Evolutionary conservation across 164 flowering plant species (phyloP).

Genomic region (Tetrastigma voinierianum): DNA sequence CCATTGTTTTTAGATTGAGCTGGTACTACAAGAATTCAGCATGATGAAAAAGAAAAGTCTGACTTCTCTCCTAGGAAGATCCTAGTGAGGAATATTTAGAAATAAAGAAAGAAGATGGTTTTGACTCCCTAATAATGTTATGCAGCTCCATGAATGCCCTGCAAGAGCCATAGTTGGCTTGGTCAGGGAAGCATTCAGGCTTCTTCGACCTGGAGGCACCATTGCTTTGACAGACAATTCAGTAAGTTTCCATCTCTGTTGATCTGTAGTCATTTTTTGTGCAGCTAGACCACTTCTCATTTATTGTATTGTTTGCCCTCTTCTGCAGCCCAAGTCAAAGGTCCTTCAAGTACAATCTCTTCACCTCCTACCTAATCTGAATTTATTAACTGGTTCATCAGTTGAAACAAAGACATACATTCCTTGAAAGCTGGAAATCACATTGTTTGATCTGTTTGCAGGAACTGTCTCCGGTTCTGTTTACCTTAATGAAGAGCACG

Average conservation of each 20-base stretch:
- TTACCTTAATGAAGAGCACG: conserved; percentile 76
- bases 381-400: not conserved
- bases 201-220: conserved; percentile 77
- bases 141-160: conserved; percentile 75
- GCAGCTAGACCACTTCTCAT: not conserved
- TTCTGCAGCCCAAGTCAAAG: conserved; percentile 75
- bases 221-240: conserved; percentile 59
- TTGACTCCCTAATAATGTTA: not conserved
- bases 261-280: not conserved
- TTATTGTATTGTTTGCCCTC: not conserved
- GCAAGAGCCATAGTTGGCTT: conserved; percentile 45
- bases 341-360: conserved; percentile 50
- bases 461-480: conserved; percentile 66
- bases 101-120: no score
- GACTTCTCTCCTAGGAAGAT: no score
- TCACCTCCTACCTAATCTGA: not conserved
- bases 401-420: not conserved
- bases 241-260: conserved; percentile 22
- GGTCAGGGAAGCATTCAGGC: conserved; percentile 55
- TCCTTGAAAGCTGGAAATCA: not conserved
- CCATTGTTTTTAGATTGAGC: no score
- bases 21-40: no score
- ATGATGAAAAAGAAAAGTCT: no score
- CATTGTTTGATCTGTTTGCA: conserved; percentile 5
- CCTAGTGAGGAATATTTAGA: no score